Conservation (phyloP, 2,329 filamentous ascomycete genomes). For the Aspergillus sp. region DNA sequence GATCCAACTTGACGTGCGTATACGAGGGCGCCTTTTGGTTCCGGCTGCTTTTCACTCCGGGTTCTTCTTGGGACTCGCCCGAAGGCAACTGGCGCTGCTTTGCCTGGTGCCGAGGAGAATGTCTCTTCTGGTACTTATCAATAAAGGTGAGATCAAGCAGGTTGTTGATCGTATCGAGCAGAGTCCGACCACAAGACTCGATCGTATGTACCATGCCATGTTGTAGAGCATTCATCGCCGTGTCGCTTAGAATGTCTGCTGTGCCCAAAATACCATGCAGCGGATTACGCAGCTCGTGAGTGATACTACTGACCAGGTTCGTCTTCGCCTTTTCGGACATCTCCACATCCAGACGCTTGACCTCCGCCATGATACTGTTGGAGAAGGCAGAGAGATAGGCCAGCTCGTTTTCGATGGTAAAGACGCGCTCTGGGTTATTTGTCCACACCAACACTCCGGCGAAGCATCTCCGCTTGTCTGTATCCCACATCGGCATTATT, state of each 20-base stretch:
- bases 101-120: neutral
- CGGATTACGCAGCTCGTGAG: slow-evolving; percentile 37
- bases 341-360: slow-evolving; percentile 30
- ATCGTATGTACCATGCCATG: slow-evolving; percentile 35
- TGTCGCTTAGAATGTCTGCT: slow-evolving; percentile 33
- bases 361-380: slow-evolving; percentile 36
- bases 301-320: slow-evolving; percentile 34
- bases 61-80: neutral
- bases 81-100: neutral
- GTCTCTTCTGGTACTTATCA: slow-evolving; percentile 18
- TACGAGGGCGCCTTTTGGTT: neutral
- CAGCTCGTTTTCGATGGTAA: slow-evolving; percentile 28
- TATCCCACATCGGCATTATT: slow-evolving; percentile 35
- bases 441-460: slow-evolving; percentile 31
- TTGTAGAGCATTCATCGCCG: slow-evolving; percentile 27
- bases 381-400: slow-evolving; percentile 30
- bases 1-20: slow-evolving; percentile 12
- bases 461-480: slow-evolving; percentile 28
- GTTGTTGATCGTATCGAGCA: slow-evolving; percentile 44
- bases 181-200: slow-evolving; percentile 41
- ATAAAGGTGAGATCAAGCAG: slow-evolving; percentile 35
- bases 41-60: neutral
- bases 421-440: slow-evolving; percentile 24
- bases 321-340: slow-evolving; percentile 33
- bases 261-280: slow-evolving; percentile 38